phyloP scores from a whole-genome alignment of 2,329 filamentous ascomycete genomes.

The Fusarium gaditjirri region DNA sequence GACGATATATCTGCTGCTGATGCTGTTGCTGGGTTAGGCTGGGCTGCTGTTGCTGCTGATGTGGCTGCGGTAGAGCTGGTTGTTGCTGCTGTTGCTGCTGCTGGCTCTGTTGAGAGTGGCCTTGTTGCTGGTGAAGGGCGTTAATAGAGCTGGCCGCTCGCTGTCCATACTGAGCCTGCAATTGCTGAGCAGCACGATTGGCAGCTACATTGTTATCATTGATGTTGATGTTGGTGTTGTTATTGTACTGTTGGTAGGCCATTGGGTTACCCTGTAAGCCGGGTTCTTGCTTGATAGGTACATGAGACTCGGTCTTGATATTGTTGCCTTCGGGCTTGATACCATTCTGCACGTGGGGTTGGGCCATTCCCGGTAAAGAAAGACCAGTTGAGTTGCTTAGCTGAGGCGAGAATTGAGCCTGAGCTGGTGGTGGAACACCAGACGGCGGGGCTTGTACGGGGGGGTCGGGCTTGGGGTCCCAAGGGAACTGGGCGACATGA shows the following conservation, averaged over 20 bases:
- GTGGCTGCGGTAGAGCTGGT: slow-evolving; percentile 44
- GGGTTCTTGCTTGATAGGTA: slow-evolving; percentile 58
- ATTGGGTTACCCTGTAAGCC: slow-evolving; percentile 48
- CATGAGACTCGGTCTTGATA: slow-evolving; percentile 61
- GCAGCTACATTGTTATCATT: slow-evolving; percentile 58
- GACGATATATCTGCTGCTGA: slow-evolving; percentile 50
- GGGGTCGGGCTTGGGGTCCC: slow-evolving; percentile 88
- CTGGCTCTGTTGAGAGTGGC: slow-evolving; percentile 41
- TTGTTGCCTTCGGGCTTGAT: slow-evolving; percentile 56
- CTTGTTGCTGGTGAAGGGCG: slow-evolving; percentile 61
- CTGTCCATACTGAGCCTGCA: slow-evolving; percentile 69
- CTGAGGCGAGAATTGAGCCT: slow-evolving; percentile 49
- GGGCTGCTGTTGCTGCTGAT: slow-evolving; percentile 46
- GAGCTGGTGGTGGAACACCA: slow-evolving; percentile 37
- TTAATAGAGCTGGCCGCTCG: slow-evolving; percentile 74
- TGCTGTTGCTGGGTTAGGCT: slow-evolving; percentile 46
- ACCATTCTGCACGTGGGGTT: slow-evolving; percentile 48
- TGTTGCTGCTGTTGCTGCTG: slow-evolving; percentile 21
- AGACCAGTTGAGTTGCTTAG: slow-evolving; percentile 40
- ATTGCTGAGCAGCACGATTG: slow-evolving; percentile 65
- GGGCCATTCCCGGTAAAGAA: slow-evolving; percentile 46
- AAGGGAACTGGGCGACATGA: slow-evolving; percentile 88
- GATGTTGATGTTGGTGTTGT: slow-evolving; percentile 24
- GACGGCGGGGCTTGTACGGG: slow-evolving; percentile 50
- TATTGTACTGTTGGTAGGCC: slow-evolving; percentile 50